Percentiles rank a stretch among this genome's conserved stretches.
Conservation (phyloP, 2,329 filamentous ascomycete genomes). For the Phialemoniopsis sp. region DNA sequence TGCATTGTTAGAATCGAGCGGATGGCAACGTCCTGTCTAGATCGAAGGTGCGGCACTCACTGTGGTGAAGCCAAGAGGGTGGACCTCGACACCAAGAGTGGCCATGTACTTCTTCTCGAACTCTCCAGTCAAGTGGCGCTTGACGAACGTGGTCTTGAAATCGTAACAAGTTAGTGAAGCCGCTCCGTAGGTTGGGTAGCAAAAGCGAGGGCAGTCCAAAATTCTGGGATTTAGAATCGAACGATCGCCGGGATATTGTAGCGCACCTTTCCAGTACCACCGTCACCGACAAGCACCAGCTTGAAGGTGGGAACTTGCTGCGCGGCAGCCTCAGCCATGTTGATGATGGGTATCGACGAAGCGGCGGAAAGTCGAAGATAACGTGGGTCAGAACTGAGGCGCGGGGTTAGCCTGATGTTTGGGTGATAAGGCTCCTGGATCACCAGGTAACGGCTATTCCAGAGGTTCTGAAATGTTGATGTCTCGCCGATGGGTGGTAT, state of each 20-base stretch:
- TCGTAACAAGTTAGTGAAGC: conserved; percentile 13
- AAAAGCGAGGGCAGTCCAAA: conserved; percentile 12
- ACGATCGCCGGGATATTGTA: no score
- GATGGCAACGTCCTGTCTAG: conserved; percentile 10
- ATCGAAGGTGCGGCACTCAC: conserved; percentile 54
- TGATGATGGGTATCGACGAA: conserved; percentile 24
- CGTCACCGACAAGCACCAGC: conserved; percentile 98
- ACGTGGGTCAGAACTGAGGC: conserved; percentile 8
- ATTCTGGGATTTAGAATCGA: no score
- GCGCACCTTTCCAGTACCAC: conserved; percentile 97
- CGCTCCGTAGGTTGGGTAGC: conserved; percentile 7
- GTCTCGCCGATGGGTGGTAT: no score
- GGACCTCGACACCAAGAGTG: conserved; percentile 98
- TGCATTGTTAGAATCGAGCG: conserved; percentile 20
- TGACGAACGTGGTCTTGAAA: conserved; percentile 95
- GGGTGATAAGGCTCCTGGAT: not conserved
- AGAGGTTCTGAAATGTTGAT: no score
- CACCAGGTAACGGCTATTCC: no score
- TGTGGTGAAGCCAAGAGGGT: conserved; percentile 96
- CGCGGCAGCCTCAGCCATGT: conserved; percentile 58
- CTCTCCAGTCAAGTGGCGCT: conserved; percentile 99
- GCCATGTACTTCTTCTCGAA: conserved; percentile 99
- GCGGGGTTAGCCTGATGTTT: not conserved
- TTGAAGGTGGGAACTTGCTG: conserved; percentile 81
- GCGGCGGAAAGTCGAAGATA: conserved; percentile 36